These are phyloP conservation scores for Colletotrichum musicola DNA, from an alignment of 2,329 filamentous ascomycete species.

Conservation along the genomic window DNA sequence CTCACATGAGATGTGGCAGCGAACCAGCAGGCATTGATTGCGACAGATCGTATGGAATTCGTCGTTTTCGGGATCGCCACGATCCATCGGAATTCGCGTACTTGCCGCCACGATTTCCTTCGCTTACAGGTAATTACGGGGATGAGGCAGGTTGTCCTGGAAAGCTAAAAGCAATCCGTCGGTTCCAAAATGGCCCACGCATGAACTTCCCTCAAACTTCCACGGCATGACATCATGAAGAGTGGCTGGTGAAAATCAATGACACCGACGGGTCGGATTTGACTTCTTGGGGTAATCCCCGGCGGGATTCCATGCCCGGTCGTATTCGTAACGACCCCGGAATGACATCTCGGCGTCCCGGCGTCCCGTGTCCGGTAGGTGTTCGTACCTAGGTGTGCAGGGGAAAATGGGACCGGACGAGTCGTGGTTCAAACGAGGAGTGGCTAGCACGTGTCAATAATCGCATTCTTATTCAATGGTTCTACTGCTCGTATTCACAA, in stretches of 20 bases:
- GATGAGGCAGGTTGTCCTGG: too few species aligned
- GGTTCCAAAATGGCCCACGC: not conserved
- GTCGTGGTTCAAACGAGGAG: too few species aligned
- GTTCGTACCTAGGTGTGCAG: too few species aligned
- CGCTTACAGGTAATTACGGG: too few species aligned
- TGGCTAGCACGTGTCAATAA: too few species aligned
- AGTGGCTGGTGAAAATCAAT: too few species aligned
- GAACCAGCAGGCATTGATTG: not conserved
- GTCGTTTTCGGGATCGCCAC: conserved; percentile 12
- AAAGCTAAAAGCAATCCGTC: too few species aligned
- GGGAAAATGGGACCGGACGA: too few species aligned
- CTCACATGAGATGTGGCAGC: not conserved
- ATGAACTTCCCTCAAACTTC: not conserved
- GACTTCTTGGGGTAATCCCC: not conserved
- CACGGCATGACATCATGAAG: conserved; percentile 2
- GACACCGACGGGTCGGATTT: not conserved
- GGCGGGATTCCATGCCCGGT: not conserved
- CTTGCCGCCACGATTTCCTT: too few species aligned
- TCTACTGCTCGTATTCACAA: too few species aligned
- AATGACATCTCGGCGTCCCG: not conserved
- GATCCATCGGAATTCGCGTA: not conserved
- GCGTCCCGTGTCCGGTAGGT: too few species aligned
- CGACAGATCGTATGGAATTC: not conserved
- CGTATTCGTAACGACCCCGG: not conserved
- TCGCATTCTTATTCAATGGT: too few species aligned